Conservation (phyloP, 2,329 filamentous ascomycete genomes). For the Zalaria obscura region DNA sequence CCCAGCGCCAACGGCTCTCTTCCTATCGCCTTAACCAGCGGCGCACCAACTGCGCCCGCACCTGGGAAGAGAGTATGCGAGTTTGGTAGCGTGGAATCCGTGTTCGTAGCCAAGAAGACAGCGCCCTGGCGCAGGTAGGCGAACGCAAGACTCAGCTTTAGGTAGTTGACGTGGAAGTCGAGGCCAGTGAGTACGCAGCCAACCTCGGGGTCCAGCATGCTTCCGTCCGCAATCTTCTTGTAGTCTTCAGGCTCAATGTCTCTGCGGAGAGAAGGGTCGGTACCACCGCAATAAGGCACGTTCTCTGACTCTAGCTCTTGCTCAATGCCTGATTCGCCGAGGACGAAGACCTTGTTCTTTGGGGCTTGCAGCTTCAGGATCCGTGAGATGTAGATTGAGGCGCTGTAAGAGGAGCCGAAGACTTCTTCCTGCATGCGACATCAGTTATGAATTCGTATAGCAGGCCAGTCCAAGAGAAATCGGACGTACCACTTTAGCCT, state of each 20-base stretch:
- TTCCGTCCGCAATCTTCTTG: constrained; percentile 52
- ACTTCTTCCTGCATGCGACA: constrained; percentile 56
- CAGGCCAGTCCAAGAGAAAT: background rate
- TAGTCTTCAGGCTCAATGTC: constrained; percentile 76
- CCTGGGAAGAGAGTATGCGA: constrained; percentile 78
- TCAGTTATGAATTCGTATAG: background rate
- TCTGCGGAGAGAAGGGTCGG: constrained; percentile 61
- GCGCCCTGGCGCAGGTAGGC: constrained; percentile 78
- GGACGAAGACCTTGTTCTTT: constrained; percentile 86
- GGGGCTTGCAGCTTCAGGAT: constrained; percentile 67
- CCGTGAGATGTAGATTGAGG: constrained; percentile 87
- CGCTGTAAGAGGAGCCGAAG: constrained; percentile 89
- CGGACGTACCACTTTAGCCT: constrained; percentile 45
- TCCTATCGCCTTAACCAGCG: constrained; percentile 50
- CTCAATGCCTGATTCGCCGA: constrained; percentile 86
- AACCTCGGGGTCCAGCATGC: constrained; percentile 75
- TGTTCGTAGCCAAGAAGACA: constrained; percentile 82
- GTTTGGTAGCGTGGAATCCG: constrained; percentile 77
- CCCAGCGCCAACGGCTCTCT: constrained; percentile 65
- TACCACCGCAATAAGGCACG: constrained; percentile 71
- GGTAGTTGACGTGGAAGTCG: constrained; percentile 90
- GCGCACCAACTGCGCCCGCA: constrained; percentile 68
- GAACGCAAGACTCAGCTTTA: constrained; percentile 73
- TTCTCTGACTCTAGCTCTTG: constrained; percentile 70
- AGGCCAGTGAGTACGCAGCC: constrained; percentile 79